Evolutionary conservation across 2,329 filamentous ascomycete species (phyloP), one percentile per base, ranked within the genome.

Genomic region (Aspergillus eucalypticola): DNA sequence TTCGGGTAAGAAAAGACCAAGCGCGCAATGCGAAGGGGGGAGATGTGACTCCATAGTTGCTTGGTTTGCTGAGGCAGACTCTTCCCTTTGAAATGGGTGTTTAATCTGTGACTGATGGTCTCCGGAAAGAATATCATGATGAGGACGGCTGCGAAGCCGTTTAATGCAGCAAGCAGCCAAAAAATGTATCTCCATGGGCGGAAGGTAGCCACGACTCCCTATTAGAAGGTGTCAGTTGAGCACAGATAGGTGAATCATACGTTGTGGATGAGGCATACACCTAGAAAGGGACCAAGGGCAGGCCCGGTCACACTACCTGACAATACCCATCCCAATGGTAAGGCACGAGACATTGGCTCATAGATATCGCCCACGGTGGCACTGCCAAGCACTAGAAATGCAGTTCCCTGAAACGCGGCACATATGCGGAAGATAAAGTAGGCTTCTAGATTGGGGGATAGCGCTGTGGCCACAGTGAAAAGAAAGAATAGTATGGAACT

Each of bases 151-250:
- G 85, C 87, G 0, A 83, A 70, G 2, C 84, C 88, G 0, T 87
- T 87, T 5, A 92, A 80, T 0, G 84, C 89, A 0, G 87, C 86
- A 70, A 92, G 90, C 0, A 93, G 79, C 87, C 89, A 92, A 77
- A 92, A 92, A 56, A 92, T 91, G 44, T 85, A 84, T 17, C 89
- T 82, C 90, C 90, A 94, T 2, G 82, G 84, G 6, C 82, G 81
- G 73, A 86, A 92, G 0, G 89, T 92, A 15, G 92, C 88, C 54
- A 94, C 90, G 48, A 92, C 86, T 23, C 90, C 90, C 57, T 90
- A 86, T 7, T 64, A 88, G 86, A 8, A 49, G 15, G 62, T 0
- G 86, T 85, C 11, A 7, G 49, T 54, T 32, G 50, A 15, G 23
- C 8, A 13, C 35, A 23, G 10, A 5, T 11, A 15, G 3, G 19